phyloP scores from a whole-genome alignment of 2,329 filamentous ascomycete genomes.

The Claviceps paspali region DNA sequence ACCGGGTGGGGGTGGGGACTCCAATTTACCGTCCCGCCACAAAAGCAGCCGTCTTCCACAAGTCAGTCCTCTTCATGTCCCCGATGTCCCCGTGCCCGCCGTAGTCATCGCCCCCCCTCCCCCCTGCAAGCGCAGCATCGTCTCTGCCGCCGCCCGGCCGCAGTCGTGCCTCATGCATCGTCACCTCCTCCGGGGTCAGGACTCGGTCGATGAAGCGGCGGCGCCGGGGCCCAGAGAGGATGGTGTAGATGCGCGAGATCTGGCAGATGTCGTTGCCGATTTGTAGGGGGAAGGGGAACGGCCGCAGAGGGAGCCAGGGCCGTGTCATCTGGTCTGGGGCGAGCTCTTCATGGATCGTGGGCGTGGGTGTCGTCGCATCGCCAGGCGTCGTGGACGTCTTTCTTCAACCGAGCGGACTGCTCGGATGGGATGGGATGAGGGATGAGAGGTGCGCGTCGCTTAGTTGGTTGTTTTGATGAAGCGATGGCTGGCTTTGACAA shows the following conservation, averaged over 20 bases:
- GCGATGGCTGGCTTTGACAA: too few species aligned
- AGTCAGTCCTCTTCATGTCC: constrained; percentile 1
- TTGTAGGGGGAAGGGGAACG: constrained; percentile 49
- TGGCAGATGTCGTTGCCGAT: constrained; percentile 71
- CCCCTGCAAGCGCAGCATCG: too few species aligned
- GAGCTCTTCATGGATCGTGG: too few species aligned
- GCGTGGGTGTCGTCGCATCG: too few species aligned
- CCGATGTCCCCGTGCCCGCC: too few species aligned
- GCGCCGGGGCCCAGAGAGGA: constrained; percentile 33
- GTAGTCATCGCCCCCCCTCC: not conserved
- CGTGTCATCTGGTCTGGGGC: not conserved
- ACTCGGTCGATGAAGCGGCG: constrained; percentile 32
- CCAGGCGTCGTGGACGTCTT: too few species aligned
- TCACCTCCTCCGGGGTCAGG: constrained; percentile 23
- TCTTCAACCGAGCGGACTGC: too few species aligned
- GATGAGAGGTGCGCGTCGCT: too few species aligned
- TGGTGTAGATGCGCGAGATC: constrained; percentile 45
- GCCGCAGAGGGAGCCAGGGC: constrained; percentile 7
- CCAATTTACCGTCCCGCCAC: constrained; percentile 19
- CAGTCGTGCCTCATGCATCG: constrained; percentile 11
- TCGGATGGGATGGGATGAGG: too few species aligned
- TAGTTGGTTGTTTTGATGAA: too few species aligned
- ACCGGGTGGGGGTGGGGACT: too few species aligned
- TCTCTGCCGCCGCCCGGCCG: not conserved
- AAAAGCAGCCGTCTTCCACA: constrained; percentile 22